Evolutionary conservation across 441 rosid genomes (phyloP).

Genomic region (Manihot esculenta): DNA sequence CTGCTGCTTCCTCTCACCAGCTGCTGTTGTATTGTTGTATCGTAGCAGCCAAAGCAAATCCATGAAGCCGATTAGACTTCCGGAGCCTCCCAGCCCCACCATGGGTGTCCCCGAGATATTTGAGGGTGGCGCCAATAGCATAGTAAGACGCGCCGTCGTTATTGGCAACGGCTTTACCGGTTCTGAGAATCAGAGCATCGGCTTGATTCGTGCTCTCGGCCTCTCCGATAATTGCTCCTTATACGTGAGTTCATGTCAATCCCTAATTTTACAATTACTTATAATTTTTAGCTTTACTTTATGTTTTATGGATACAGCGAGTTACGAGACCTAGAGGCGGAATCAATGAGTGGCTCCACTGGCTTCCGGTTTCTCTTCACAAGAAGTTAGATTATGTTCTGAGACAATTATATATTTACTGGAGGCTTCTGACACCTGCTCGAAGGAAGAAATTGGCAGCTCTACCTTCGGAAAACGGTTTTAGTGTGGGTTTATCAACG

Average conservation of each 20-base stretch:
- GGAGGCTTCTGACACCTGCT: conserved; percentile 38
- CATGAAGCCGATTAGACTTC: conserved; percentile 84
- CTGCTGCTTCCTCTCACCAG: not conserved
- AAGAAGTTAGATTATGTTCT: conserved; percentile 56
- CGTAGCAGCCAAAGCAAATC: not conserved
- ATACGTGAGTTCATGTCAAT: conserved; percentile 53
- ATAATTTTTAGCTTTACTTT: not conserved
- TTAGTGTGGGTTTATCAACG: conserved; percentile 54
- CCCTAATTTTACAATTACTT: conserved; percentile 2
- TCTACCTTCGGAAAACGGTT: conserved; percentile 50
- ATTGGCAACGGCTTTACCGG: conserved; percentile 81
- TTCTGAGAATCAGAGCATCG: conserved; percentile 85
- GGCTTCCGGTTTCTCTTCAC: conserved; percentile 88
- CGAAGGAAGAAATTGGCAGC: conserved; percentile 35
- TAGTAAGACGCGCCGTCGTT: conserved; percentile 79
- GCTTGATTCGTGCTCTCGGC: conserved; percentile 84
- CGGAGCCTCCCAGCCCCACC: conserved; percentile 69
- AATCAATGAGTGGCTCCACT: conserved; percentile 81
- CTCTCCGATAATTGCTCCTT: conserved; percentile 58
- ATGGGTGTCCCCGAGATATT: conserved; percentile 87
- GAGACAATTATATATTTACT: conserved; percentile 50
- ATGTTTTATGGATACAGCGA: conserved; percentile 42
- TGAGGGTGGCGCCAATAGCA: conserved; percentile 63
- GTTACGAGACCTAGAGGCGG: conserved; percentile 96
- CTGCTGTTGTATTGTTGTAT: not conserved